Evolutionary conservation across 306 rosid species (phyloP).

Genomic region (Rosa persica): DNA sequence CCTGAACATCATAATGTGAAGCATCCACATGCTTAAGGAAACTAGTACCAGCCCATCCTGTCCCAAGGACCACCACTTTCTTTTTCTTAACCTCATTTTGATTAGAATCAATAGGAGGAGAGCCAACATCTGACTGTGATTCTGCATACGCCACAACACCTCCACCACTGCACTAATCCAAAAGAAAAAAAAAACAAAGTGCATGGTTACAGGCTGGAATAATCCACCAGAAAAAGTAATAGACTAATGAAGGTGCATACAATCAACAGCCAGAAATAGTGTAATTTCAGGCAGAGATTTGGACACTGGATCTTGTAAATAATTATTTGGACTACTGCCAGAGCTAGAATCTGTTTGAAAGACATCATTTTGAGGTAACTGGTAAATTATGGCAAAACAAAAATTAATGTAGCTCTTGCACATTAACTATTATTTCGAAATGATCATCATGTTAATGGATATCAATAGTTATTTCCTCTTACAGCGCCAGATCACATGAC

Average conservation of each 20-base stretch:
- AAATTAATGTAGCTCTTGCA: neutral
- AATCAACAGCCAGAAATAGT: neutral
- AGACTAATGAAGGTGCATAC: neutral
- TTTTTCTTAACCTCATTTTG: slow-evolving; percentile 41
- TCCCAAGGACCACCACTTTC: slow-evolving; percentile 94
- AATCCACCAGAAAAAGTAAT: neutral
- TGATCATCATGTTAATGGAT: neutral
- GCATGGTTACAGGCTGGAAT: neutral
- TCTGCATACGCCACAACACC: slow-evolving; percentile 82
- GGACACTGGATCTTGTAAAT: neutral
- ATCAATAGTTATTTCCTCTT: neutral
- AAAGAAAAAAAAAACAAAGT: neutral
- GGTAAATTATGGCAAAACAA: neutral
- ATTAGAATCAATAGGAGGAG: slow-evolving; percentile 28
- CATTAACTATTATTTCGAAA: neutral
- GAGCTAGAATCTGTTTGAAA: neutral
- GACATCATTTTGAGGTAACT: neutral
- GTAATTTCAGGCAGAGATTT: neutral
- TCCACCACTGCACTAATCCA: slow-evolving; percentile 66
- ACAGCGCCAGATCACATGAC: neutral
- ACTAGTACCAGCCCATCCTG: slow-evolving; percentile 98
- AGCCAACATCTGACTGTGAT: slow-evolving; percentile 43
- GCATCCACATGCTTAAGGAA: slow-evolving; percentile 85
- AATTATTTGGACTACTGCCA: neutral
- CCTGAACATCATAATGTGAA: slow-evolving; percentile 70